Conservation (phyloP, 257 asterid genomes). For the Solanum microdontum region DNA sequence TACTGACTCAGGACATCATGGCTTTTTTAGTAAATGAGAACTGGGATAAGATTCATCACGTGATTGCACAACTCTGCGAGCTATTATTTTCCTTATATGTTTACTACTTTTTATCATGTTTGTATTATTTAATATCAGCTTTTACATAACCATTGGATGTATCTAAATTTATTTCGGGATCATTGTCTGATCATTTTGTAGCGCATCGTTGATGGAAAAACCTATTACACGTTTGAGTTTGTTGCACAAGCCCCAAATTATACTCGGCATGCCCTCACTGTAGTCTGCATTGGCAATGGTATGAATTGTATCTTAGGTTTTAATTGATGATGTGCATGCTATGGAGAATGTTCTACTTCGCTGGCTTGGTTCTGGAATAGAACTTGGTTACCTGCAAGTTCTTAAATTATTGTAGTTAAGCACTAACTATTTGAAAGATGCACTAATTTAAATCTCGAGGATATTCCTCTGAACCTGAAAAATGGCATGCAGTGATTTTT, state of each 20-base stretch:
- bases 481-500: background rate
- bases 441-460: background rate
- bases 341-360: background rate
- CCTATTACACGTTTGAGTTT: conserved; percentile 70
- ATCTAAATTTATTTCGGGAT: background rate
- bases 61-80: background rate
- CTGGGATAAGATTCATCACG: background rate
- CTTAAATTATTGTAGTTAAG: background rate
- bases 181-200: conserved; percentile 18
- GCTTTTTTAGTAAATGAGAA: background rate
- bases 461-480: background rate
- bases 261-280: conserved; percentile 80
- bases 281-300: conserved; percentile 78
- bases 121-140: background rate
- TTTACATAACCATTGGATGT: background rate
- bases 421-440: background rate
- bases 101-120: background rate
- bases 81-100: background rate
- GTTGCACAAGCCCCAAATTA: conserved; percentile 70
- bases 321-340: background rate
- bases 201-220: conserved; percentile 68
- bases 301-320: background rate
- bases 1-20: background rate
- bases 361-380: background rate
- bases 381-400: background rate